Percentiles rank a stretch among this genome's conserved stretches.
Evolutionary conservation across 208 protist species (phyloP).

Genomic region (Crithidia acanthocephali): DNA sequence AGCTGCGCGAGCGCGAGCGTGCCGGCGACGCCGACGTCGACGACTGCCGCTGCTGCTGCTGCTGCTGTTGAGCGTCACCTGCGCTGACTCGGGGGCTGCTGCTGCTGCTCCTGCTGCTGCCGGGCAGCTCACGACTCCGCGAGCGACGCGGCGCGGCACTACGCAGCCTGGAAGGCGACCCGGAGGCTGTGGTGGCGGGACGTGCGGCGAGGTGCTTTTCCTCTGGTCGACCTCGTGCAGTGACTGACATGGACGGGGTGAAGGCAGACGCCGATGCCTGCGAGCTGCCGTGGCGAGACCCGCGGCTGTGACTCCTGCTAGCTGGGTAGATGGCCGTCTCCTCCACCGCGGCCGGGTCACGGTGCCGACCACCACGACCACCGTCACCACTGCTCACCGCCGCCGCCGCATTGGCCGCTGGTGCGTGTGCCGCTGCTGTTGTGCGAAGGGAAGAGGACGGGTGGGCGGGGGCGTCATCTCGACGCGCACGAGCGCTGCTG

Average conservation of each 20-base stretch:
- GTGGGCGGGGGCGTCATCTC: too few species aligned
- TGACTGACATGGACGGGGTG: neutral
- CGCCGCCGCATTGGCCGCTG: too few species aligned
- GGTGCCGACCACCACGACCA: neutral
- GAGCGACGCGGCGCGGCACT: neutral
- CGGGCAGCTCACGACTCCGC: neutral
- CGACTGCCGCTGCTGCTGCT: neutral
- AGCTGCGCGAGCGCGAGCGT: neutral
- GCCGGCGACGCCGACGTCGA: neutral
- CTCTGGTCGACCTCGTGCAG: neutral
- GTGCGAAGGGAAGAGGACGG: too few species aligned
- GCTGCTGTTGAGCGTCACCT: neutral
- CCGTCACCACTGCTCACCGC: neutral
- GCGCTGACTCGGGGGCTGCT: neutral
- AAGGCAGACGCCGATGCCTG: neutral
- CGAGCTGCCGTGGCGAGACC: neutral
- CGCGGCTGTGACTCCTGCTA: constrained; percentile 18
- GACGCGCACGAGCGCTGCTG: too few species aligned
- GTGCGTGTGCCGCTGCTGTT: too few species aligned
- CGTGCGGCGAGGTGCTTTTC: too few species aligned
- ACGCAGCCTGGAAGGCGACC: too few species aligned
- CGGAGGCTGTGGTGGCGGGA: too few species aligned
- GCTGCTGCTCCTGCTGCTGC: neutral
- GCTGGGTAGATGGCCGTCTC: constrained; percentile 22
- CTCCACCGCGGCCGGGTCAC: constrained; percentile 24